These are phyloP conservation scores for Paracoccidioides brasiliensis DNA, from an alignment of 2,329 filamentous ascomycete species.

Conservation along the genomic window DNA sequence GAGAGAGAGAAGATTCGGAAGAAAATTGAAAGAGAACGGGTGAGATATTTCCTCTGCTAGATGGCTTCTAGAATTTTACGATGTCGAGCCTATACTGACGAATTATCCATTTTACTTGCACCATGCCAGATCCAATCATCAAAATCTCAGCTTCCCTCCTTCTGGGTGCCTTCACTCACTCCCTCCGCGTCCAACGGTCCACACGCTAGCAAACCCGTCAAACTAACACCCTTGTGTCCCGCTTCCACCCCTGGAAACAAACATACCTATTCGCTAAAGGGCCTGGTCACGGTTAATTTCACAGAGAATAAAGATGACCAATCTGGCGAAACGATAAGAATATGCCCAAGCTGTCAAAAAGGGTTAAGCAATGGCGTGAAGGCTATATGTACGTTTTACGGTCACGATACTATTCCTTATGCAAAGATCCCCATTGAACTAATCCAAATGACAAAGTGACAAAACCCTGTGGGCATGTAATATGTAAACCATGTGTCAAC, in stretches of 20 bases:
- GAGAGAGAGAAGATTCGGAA: slow-evolving; percentile 59
- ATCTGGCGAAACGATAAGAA: slow-evolving; percentile 35
- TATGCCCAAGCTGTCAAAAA: slow-evolving; percentile 81
- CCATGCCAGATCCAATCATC: slow-evolving; percentile 36
- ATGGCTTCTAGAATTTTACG: not conserved
- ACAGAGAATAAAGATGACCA: slow-evolving; percentile 51
- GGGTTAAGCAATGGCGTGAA: slow-evolving; percentile 67
- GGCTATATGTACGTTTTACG: slow-evolving; percentile 44
- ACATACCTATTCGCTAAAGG: slow-evolving; percentile 67
- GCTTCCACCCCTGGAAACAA: slow-evolving; percentile 52
- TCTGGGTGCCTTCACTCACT: slow-evolving; percentile 83
- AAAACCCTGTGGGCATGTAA: slow-evolving; percentile 80
- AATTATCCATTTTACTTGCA: not conserved
- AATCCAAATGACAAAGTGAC: slow-evolving; percentile 38
- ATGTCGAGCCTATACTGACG: not conserved
- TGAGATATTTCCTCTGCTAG: slow-evolving; percentile 17
- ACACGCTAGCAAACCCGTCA: slow-evolving; percentile 46
- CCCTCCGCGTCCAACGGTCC: slow-evolving; percentile 49
- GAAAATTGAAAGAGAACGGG: slow-evolving; percentile 61
- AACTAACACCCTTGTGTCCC: slow-evolving; percentile 62
- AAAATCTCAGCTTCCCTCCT: slow-evolving; percentile 63
- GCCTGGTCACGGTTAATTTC: slow-evolving; percentile 64
- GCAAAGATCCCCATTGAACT: not conserved
- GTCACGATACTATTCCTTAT: not conserved
- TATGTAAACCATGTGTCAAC: slow-evolving; percentile 72